Conservation (phyloP, 768 basidiomycete species). For the Nevesoporus exiguus region DNA sequence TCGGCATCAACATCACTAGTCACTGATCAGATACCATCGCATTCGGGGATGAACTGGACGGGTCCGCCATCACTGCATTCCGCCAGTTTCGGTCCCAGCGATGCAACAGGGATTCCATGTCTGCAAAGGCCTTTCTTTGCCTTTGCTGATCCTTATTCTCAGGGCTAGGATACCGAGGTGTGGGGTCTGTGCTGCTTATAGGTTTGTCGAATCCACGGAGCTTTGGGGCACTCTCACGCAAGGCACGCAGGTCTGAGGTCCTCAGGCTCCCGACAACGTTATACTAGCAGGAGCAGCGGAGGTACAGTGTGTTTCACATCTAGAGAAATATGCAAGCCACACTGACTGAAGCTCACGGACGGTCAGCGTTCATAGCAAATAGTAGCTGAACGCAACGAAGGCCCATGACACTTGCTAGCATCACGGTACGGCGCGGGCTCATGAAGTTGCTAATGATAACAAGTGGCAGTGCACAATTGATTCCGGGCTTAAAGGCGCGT, state of each 20-base stretch:
- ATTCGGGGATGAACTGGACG: not conserved
- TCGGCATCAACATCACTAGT: no score
- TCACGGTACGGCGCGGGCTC: not conserved
- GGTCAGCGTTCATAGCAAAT: not conserved
- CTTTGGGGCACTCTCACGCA: not conserved
- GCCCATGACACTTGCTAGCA: no score
- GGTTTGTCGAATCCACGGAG: slow-evolving; percentile 7
- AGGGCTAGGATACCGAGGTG: slow-evolving; percentile 1
- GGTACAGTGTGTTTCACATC: not conserved
- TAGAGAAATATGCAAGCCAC: not conserved
- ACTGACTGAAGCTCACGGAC: not conserved
- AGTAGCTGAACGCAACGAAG: no score
- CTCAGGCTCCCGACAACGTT: not conserved
- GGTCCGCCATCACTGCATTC: not conserved
- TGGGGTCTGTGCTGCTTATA: slow-evolving; percentile 1
- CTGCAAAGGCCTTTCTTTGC: not conserved
- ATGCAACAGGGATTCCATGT: not conserved
- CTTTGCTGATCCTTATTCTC: slow-evolving; percentile 3
- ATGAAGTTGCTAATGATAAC: not conserved
- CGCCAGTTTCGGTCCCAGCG: slow-evolving; percentile 4
- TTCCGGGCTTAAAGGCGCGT: slow-evolving; percentile 11
- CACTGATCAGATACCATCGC: slow-evolving; percentile 12
- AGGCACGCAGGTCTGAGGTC: no score
- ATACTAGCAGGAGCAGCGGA: not conserved
- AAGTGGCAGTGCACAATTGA: slow-evolving; percentile 23